These are phyloP conservation scores for Claviceps pusilla DNA, from an alignment of 2,329 filamentous ascomycete species.

Conservation along the genomic window DNA sequence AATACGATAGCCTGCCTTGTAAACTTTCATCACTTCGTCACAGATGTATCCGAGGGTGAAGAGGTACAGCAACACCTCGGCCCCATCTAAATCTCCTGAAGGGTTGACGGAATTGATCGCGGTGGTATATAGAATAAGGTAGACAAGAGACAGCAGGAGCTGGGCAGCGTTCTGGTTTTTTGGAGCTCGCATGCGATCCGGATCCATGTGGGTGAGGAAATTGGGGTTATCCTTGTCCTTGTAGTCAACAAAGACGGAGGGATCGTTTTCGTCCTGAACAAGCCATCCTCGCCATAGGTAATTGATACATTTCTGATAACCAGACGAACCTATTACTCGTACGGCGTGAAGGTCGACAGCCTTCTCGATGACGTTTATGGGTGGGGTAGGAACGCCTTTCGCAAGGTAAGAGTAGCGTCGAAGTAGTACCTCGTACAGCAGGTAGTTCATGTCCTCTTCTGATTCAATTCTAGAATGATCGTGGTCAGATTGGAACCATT, in stretches of 20 bases:
- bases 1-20: slow-evolving; percentile 85
- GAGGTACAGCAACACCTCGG: slow-evolving; percentile 72
- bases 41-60: slow-evolving; percentile 86
- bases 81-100: slow-evolving; percentile 64
- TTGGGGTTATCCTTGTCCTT: slow-evolving; percentile 61
- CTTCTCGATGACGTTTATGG: slow-evolving; percentile 81
- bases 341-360: slow-evolving; percentile 87
- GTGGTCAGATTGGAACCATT: background rate
- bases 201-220: slow-evolving; percentile 75
- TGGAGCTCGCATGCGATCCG: slow-evolving; percentile 84
- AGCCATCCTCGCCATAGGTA: slow-evolving; percentile 94
- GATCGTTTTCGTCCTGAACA: slow-evolving; percentile 86
- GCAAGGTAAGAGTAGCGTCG: slow-evolving; percentile 75
- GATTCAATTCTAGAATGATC: slow-evolving; percentile 52
- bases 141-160: slow-evolving; percentile 69
- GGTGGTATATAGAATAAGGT: slow-evolving; percentile 69
- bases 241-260: slow-evolving; percentile 80
- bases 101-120: slow-evolving; percentile 92
- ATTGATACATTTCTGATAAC: slow-evolving; percentile 88
- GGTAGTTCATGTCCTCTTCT: slow-evolving; percentile 64
- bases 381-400: slow-evolving; percentile 54
- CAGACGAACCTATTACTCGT: slow-evolving; percentile 74
- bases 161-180: slow-evolving; percentile 86
- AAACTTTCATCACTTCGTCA: slow-evolving; percentile 77
- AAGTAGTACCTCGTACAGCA: slow-evolving; percentile 69